Conservation (phyloP, 2,329 filamentous ascomycete species). For the Fusarium acutatum region DNA sequence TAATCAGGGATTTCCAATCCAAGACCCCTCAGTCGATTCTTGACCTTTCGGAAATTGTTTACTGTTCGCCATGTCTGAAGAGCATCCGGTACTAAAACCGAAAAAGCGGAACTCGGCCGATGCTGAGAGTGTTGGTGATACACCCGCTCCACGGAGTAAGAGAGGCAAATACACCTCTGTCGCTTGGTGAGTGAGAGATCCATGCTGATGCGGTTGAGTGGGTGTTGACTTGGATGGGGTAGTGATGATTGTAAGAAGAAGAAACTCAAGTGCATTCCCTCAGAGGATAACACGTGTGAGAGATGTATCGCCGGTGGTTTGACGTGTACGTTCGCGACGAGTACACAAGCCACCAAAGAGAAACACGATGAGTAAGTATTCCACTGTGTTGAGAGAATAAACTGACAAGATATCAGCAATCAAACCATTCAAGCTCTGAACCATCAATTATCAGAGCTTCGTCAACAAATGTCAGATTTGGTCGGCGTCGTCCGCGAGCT, state of each 20-base stretch:
- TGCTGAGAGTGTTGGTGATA: neutral
- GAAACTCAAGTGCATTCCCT: slow-evolving; percentile 52
- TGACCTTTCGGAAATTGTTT: neutral
- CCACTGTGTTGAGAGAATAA: neutral
- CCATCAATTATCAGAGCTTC: slow-evolving; percentile 43
- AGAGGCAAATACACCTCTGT: slow-evolving; percentile 50
- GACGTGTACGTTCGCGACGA: slow-evolving; percentile 38
- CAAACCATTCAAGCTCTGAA: slow-evolving; percentile 33
- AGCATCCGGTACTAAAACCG: slow-evolving; percentile 1
- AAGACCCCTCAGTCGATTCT: neutral
- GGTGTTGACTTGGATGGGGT: slow-evolving; percentile 9
- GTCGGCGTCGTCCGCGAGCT: slow-evolving; percentile 39
- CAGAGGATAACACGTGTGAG: slow-evolving; percentile 41
- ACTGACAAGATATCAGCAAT: neutral
- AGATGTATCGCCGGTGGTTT: slow-evolving; percentile 43
- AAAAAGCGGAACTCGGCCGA: slow-evolving; percentile 26
- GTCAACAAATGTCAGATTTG: slow-evolving; percentile 43
- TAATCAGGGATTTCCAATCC: neutral
- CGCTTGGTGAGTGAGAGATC: slow-evolving; percentile 45
- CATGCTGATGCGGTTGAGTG: rapidly evolving
- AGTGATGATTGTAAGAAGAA: slow-evolving; percentile 52
- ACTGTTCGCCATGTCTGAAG: neutral
- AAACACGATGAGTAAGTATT: slow-evolving; percentile 34
- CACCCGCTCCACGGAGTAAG: slow-evolving; percentile 35
- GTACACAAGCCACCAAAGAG: slow-evolving; percentile 22